Percentiles rank a stretch among this genome's conserved stretches.
Evolutionary conservation across 192 early-diverging fungal species (phyloP).

Genomic region (Coemansia javaensis): DNA sequence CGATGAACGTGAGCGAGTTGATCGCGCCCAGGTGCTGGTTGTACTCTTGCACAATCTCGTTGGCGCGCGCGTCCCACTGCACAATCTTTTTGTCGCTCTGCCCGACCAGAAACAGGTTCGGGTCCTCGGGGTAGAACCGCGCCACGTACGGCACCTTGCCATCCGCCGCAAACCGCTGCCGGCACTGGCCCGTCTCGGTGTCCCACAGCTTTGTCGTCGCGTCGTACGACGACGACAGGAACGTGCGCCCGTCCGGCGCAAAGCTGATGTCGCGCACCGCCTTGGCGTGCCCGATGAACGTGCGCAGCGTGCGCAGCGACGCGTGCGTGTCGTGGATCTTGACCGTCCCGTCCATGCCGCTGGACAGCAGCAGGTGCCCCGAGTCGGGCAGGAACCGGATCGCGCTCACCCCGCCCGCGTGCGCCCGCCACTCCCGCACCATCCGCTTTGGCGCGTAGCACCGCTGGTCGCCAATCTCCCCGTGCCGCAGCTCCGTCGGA

Average conservation of each 20-base stretch:
- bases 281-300: conserved; percentile 88
- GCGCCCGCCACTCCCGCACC: conserved; percentile 90
- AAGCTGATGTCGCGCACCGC: conserved; percentile 90
- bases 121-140: conserved; percentile 88
- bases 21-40: conserved; percentile 95
- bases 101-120: conserved; percentile 86
- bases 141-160: conserved; percentile 83
- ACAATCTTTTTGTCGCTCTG: conserved; percentile 90
- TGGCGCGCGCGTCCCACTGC: conserved; percentile 76
- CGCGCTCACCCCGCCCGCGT: conserved; percentile 84
- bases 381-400: conserved; percentile 87
- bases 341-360: conserved; percentile 90
- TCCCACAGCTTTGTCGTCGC: conserved; percentile 95
- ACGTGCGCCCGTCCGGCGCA: conserved; percentile 75
- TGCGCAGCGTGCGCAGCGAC: conserved; percentile 78
- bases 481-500: conserved; percentile 74
- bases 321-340: conserved; percentile 97
- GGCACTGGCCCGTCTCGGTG: conserved; percentile 93
- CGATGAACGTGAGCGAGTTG: conserved; percentile 96
- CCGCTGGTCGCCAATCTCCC: conserved; percentile 69
- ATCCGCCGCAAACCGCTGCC: conserved; percentile 61
- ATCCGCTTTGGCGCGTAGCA: conserved; percentile 83
- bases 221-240: conserved; percentile 88
- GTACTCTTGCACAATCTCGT: conserved; percentile 88
- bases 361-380: conserved; percentile 85